Evolutionary conservation across 139 green algal species (phyloP).

Genomic region (Desmodesmus armatus): DNA sequence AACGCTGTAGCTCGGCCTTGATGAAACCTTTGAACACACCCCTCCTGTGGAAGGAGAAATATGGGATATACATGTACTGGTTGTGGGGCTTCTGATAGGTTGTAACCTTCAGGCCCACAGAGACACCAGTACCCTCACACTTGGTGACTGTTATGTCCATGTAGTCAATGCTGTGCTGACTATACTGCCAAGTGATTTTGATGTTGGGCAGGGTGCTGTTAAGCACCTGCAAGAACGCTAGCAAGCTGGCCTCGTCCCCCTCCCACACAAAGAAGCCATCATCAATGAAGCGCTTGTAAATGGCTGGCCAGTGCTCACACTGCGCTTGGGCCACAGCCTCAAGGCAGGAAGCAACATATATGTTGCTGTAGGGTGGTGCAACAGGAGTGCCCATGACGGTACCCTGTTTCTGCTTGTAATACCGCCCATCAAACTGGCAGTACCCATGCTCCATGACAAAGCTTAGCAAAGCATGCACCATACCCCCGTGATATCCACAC

Average conservation of each 20-base stretch:
- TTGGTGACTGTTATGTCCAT: constrained; percentile 28
- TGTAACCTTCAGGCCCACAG: no score
- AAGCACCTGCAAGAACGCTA: background rate
- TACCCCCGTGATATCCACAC: background rate
- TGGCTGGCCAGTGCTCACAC: background rate
- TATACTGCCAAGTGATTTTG: background rate
- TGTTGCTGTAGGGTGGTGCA: constrained; percentile 10
- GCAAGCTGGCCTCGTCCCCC: background rate
- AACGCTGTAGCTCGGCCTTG: no score
- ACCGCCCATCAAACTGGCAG: constrained; percentile 1
- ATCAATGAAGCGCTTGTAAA: constrained; percentile 23
- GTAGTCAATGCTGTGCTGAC: constrained; percentile 11
- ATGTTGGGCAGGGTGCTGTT: constrained; percentile 19
- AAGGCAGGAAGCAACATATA: background rate
- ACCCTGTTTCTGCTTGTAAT: background rate
- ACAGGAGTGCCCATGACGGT: constrained; percentile 22
- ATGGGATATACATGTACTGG: no score
- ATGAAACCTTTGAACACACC: no score
- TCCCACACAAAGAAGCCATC: constrained; percentile 32
- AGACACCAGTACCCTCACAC: background rate
- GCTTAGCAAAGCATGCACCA: background rate
- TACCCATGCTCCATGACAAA: constrained; percentile 12
- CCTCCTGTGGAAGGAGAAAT: no score
- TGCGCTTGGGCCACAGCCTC: background rate
- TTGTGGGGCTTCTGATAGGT: no score